A percentile compares a stretch with the other conserved stretches of the same genome.
phyloP scores from a whole-genome alignment of 2,329 filamentous ascomycete genomes.

The Arachnomyces sp. region DNA sequence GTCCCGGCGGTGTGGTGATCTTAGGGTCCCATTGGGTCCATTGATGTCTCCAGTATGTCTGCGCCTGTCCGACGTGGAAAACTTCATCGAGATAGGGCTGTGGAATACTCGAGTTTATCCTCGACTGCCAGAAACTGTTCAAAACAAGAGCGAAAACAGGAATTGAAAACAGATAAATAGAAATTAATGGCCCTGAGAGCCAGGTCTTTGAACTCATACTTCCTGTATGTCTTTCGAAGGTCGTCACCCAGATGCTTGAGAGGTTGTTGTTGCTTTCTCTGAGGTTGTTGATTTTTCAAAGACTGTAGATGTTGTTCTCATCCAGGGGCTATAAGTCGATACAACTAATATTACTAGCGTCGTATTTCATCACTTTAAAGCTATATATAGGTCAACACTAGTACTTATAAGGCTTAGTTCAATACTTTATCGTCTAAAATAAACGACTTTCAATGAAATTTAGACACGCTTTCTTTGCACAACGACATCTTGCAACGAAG shows the following conservation, averaged over 20 bases:
- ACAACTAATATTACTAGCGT: no score
- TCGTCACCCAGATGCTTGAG: neutral
- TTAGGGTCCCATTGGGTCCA: constrained; percentile 88
- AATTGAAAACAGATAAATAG: constrained; percentile 18
- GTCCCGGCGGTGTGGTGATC: constrained; percentile 88
- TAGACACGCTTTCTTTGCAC: no score
- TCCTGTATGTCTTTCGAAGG: neutral
- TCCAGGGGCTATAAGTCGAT: constrained; percentile 1
- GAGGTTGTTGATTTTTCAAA: neutral
- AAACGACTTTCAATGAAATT: no score
- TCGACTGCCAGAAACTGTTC: constrained; percentile 34
- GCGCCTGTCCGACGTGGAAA: constrained; percentile 76
- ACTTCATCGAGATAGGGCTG: constrained; percentile 53
- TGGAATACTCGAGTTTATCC: constrained; percentile 44
- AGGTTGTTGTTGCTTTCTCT: neutral
- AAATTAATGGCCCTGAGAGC: neutral
- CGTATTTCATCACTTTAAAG: no score
- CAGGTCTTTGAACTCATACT: neutral
- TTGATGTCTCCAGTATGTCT: constrained; percentile 69
- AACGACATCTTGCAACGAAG: no score
- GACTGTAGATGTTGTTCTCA: neutral
- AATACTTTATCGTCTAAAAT: no score
- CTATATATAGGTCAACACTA: no score
- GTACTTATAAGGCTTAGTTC: no score
- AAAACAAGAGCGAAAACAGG: constrained; percentile 21